Evolutionary conservation across 805 yeast genomes (phyloP), one percentile per base, ranked within the genome.

Genomic region (Cyberlindnera euphorbiae): DNA sequence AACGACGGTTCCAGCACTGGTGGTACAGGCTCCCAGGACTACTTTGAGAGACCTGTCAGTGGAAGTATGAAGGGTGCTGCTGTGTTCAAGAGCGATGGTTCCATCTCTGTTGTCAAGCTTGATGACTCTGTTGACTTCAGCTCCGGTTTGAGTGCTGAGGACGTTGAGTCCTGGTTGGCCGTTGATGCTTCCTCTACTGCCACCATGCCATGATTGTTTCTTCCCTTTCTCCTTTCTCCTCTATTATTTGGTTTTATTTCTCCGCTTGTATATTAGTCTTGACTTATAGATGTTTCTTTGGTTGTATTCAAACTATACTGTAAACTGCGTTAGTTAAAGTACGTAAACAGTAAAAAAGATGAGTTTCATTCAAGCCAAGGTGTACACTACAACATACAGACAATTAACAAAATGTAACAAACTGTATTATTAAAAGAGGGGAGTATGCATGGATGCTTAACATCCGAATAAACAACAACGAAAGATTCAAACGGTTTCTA

Each of bases 1-100:
- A 62, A 65, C 47, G 58, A 69, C 47, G 76, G 77, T 41, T 46
- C 69, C 36, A 40, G 63, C 24, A 66, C 69, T 36, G 87, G 86
- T 61, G 97, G 96, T 53, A 94, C 90, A 59, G 95, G 95, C 55
- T 67, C 95, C 43, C 69, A 78, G 46, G 93, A 90, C 67, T 90
- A 82, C 74, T 85, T 93, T 62, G 53, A 61, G 16, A 87, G 98
- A 75, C 98, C 98, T 53, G 73, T 82, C 30, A 55, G 67, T 43
- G 71, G 77, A 15, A 67, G 94, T 29, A 66, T 87, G 70, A 87
- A 85, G 71, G 96, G 93, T 55, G 97, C 96, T 49, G 96, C 75
- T 42, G 67, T 93, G 56, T 90, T 93, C 66, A 67, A 73, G 46
- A 64, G 62, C 29, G 68, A 73, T 42, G 66, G 71, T 44, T 45